phyloP scores from a whole-genome alignment of 352 stramenopile genomes.

The Ophiocytium majus region DNA sequence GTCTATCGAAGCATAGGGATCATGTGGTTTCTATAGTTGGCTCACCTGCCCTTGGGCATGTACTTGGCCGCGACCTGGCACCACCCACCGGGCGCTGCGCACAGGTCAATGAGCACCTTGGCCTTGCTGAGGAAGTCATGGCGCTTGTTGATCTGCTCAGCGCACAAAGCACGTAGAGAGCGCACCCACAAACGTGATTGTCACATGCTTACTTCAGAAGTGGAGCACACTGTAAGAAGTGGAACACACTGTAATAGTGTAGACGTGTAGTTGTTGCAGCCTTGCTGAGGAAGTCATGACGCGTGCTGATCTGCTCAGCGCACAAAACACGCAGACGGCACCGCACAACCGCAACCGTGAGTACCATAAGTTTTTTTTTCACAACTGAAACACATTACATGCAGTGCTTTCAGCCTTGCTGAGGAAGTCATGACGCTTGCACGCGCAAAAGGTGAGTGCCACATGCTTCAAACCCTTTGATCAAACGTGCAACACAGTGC shows the following conservation, averaged over 20 bases:
- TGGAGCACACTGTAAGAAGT: constrained; percentile 9
- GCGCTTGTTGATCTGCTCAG: constrained; percentile 93
- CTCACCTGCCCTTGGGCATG: constrained; percentile 57
- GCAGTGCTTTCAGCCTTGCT: too few relatives aligned
- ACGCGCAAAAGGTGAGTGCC: too few relatives aligned
- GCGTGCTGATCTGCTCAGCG: constrained; percentile 89
- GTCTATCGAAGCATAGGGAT: too few relatives aligned
- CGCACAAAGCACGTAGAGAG: background rate
- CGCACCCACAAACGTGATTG: too few relatives aligned
- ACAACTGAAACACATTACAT: background rate
- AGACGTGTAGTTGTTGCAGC: too few relatives aligned
- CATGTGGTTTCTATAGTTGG: too few relatives aligned
- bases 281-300: constrained; percentile 94
- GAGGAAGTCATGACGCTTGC: constrained; percentile 98
- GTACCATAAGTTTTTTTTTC: too few relatives aligned
- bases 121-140: constrained; percentile 94
- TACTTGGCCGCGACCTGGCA: constrained; percentile 78
- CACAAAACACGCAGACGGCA: background rate
- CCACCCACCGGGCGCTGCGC: constrained; percentile 96
- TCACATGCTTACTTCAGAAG: too few relatives aligned
- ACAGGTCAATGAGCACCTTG: constrained; percentile 97
- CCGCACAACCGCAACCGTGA: too few relatives aligned
- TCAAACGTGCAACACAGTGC: too few relatives aligned
- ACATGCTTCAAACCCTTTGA: too few relatives aligned
- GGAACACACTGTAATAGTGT: too few relatives aligned